Base-by-base conservation (phyloP, 2,329 filamentous ascomycete genomes). In the Talaromyces marneffei region DNA sequence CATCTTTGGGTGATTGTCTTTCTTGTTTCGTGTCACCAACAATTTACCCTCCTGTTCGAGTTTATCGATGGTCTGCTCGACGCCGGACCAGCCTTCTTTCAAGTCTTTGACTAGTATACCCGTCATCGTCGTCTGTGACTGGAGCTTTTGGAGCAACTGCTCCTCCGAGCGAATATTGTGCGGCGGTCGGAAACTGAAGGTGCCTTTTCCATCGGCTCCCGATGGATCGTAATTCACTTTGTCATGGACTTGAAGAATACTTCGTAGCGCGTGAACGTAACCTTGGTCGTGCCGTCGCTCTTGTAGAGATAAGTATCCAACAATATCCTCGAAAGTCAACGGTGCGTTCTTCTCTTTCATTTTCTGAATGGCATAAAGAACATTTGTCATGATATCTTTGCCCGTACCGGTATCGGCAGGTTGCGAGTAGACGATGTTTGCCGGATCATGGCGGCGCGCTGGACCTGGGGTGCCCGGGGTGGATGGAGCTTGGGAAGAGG, bases 31-130 rank as follows among this genome's bases (percentile, higher is more conserved):
- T 23, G 91, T 89, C 5, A 97, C 91, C 37, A 97, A 82, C 50
- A 97, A 82, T 74, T 88, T 88, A 70, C 92, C 88, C 72, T 90
- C 85, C 42, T 77, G 77, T 78, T 97, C 93, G 57, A 99, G 82
- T 67, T 85, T 81, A 65, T 89, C 84, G 72, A 99, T 89, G 9
- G 89, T 84, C 20, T 88, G 84, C 63, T 92, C 87, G 70, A 91
- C 95, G 68, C 88, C 87, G 25, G 88, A 87, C 94, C 94, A 99
- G 65, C 94, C 94, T 73, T 99, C 94, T 77, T 96, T 96, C 64
- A 99, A 83, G 69, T 97, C 92, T 74, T 91, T 92, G 65, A 97
- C 91, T 39, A 83, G 83, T 59, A 97, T 85, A 12, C 91, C 91
- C 66, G 88, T 86, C 1, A 91, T 90, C 62, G 92, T 92, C 57